These are phyloP conservation scores for Mucor irregularis DNA, from an alignment of 371 early-diverging fungal genomes.

Conservation along the genomic window DNA sequence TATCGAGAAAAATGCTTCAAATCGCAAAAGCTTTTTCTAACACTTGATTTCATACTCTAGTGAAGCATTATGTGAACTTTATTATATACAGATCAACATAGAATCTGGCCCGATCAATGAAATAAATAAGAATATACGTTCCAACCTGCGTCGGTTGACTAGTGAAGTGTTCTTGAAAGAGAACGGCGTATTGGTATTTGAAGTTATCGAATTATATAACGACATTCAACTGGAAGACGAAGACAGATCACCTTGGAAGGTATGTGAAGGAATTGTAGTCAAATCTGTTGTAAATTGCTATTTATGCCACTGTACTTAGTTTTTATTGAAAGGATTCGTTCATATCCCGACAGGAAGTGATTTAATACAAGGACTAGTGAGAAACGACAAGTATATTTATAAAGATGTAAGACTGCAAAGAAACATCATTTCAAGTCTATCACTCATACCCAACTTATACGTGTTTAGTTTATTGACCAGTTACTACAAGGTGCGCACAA, in stretches of 20 bases:
- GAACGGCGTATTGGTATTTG: slow-evolving; percentile 18
- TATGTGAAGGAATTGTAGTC: not conserved
- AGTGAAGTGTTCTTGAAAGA: slow-evolving; percentile 27
- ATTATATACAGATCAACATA: slow-evolving; percentile 4
- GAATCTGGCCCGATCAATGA: slow-evolving; percentile 18
- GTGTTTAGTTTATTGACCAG: slow-evolving; percentile 23
- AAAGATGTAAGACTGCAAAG: slow-evolving; percentile 12
- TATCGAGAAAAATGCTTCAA: not conserved
- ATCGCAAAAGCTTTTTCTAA: too few species aligned
- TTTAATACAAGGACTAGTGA: slow-evolving; percentile 19
- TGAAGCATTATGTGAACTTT: slow-evolving; percentile 14
- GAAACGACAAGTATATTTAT: slow-evolving; percentile 16
- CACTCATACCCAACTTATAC: too few species aligned
- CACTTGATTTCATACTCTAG: not conserved
- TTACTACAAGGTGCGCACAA: slow-evolving; percentile 24
- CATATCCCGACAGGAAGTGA: slow-evolving; percentile 36
- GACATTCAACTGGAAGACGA: slow-evolving; percentile 24
- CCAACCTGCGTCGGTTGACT: slow-evolving; percentile 12
- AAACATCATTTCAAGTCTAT: not conserved
- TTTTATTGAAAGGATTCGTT: slow-evolving; percentile 35
- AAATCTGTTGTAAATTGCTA: not conserved
- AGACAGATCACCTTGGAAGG: not conserved
- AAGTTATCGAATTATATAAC: slow-evolving; percentile 30
- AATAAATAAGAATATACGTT: slow-evolving; percentile 21
- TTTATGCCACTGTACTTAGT: slow-evolving; percentile 5